A percentile compares a stretch with the other conserved stretches of the same genome.
Evolutionary conservation across 352 stramenopile genomes (phyloP).

Genomic region (Pythium vanterpoolii): DNA sequence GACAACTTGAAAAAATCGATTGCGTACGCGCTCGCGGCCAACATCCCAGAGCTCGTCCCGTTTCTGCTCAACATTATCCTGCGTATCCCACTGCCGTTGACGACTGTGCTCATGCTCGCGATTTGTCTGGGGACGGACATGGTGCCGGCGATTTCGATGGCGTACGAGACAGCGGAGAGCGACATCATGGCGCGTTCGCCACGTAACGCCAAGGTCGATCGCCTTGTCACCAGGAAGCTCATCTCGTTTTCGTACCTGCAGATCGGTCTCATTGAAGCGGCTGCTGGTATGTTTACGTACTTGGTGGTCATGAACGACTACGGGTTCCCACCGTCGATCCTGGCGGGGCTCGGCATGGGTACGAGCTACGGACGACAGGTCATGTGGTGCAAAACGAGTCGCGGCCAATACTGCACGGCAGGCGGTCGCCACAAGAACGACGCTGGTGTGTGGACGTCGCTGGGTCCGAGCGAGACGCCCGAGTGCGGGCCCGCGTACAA

Average conservation of each 20-base stretch:
- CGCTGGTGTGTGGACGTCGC: slow-evolving; percentile 25
- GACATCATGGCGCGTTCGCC: slow-evolving; percentile 87
- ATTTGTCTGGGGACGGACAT: slow-evolving; percentile 93
- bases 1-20: slow-evolving; percentile 96
- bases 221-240: slow-evolving; percentile 88
- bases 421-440: slow-evolving; percentile 54
- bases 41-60: slow-evolving; percentile 87
- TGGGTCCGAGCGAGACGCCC: slow-evolving; percentile 33
- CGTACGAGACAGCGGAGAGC: slow-evolving; percentile 85
- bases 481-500: slow-evolving; percentile 48
- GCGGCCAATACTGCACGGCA: slow-evolving; percentile 61
- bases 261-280: slow-evolving; percentile 89
- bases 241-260: slow-evolving; percentile 85
- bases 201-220: slow-evolving; percentile 75
- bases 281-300: slow-evolving; percentile 87
- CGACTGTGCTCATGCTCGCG: slow-evolving; percentile 88
- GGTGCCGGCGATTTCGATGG: slow-evolving; percentile 90
- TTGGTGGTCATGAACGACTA: slow-evolving; percentile 87
- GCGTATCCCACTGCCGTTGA: slow-evolving; percentile 85
- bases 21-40: slow-evolving; percentile 89
- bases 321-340: slow-evolving; percentile 73
- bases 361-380: slow-evolving; percentile 82
- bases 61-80: slow-evolving; percentile 87
- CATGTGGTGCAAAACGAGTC: slow-evolving; percentile 67
- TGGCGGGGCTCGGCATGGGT: slow-evolving; percentile 79